Base-by-base conservation (phyloP, 2,329 filamentous ascomycete genomes). In the Penicillium digitatum region DNA sequence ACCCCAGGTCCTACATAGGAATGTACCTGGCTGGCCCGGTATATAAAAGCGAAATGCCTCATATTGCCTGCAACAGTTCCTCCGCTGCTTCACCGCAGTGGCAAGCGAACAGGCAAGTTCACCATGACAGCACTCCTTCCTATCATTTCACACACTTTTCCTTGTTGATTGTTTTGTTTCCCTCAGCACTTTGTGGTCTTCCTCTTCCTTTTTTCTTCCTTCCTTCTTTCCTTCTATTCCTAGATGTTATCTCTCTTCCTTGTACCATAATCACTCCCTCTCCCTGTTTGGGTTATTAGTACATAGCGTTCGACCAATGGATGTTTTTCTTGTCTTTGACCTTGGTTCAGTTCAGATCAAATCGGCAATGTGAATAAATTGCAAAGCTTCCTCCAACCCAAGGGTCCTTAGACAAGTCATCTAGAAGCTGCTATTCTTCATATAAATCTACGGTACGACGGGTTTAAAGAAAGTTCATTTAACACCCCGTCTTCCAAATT, bases 231-330 rank as follows among this genome's bases (percentile, higher is more conserved):
- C 45, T 57, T 61, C 40, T 45, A 27, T 14, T 8, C 27, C 38
- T 62, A 59, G 32, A 56, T 54, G 34, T 48, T 59, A 49, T 58
- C 48, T 55, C 48, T 55, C 52, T 54, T 54, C 50, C 54, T 54
- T 64, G 59, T 65, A 60, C 51, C 56, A 63, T 65, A 64, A 59
- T 61, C 53, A 57, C 51, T 40, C 48, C 40, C 48, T 26, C 51
- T 22, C 44, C 16, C 46, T 31, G 22, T 51, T 56, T 38, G 22
- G 39, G 54, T 56, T 57, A 52, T 54, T 46, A 53, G 54, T 62
- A 64, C 52, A 65, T 62, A 60, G 39, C 60, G 54, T 61, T 44
- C 9, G 11, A 31, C 7, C 22, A 50, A 50, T 54, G 20, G 1
- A 44, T 44, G 5, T 31, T 31, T 49, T 35, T 11, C 3, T 26